These are phyloP conservation scores for Saccharomycopsis sp. DNA, from an alignment of 805 yeast species.

Conservation along the genomic window DNA sequence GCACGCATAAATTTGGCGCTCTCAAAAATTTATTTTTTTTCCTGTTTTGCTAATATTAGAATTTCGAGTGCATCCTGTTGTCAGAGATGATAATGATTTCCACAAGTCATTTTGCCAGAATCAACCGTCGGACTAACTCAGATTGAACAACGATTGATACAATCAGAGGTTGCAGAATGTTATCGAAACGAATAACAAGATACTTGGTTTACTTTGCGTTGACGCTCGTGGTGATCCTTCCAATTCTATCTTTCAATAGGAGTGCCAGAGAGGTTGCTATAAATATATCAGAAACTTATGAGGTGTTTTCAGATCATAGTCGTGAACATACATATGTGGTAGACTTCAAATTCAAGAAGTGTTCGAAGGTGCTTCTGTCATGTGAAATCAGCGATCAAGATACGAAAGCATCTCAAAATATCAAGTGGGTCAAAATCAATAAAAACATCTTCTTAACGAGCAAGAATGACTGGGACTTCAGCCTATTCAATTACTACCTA, in stretches of 20 bases:
- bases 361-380: conserved; percentile 4
- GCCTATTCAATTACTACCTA: conserved; percentile 7
- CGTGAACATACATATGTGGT: conserved; percentile 8
- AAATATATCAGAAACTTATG: neutral
- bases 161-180: too few species aligned
- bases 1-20: too few species aligned
- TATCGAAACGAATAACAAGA: neutral
- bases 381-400: conserved; percentile 15
- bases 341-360: conserved; percentile 16
- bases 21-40: too few species aligned
- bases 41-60: too few species aligned
- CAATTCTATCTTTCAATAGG: neutral
- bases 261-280: neutral
- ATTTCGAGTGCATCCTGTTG: too few species aligned
- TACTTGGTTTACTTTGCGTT: neutral
- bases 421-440: conserved; percentile 13
- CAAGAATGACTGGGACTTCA: conserved; percentile 16
- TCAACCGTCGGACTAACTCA: too few species aligned
- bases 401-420: conserved; percentile 6
- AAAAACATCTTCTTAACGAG: conserved; percentile 13
- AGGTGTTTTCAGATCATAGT: conserved; percentile 1
- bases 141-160: too few species aligned
- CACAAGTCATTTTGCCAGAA: too few species aligned
- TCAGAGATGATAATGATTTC: too few species aligned
- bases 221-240: neutral